Base-by-base conservation (phyloP, 108 stramenopile species). In the Nitzschia inconspicua region DNA sequence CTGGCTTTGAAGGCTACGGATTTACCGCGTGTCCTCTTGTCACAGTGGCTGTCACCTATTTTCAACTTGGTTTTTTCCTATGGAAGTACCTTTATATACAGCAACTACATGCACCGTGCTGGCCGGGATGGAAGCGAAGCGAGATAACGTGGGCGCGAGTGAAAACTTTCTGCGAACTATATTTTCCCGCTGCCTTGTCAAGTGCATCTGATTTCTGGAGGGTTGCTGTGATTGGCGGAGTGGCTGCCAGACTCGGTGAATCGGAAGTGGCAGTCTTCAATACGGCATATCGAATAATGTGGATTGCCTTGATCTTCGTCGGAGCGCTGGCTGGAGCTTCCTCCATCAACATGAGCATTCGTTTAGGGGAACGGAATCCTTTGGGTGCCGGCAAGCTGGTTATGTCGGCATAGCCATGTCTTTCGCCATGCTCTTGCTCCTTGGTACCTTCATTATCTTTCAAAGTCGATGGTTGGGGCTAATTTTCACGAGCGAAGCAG, bases 271-370 rank as follows among this genome's bases (percentile, higher is more conserved):
- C 82, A 3, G 75, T 93, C 20, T 93, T 93, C 72, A 93, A 93
- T 65, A 83, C 92, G 2, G 82, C 84, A 2, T 93, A 93, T 60
- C 77, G 67, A 18, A 84, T 93, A 59, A 78, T 93, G 63, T 93
- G 92, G 92, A 93, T 93, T 49, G 78, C 77, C 1, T 57, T 93
- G 47, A 85, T 79, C 9, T 57, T 89, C 30, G 74, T 88, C 9
- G 75, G 70, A 27, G 77, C 87, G 2, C 44, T 88, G 22, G 57
- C 74, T 1, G 75, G 72, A 32, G 91, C 86, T 25, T 62, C 72
- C 20, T 35, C 75, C 1, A 71, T 82, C 70, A 70, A 82, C 28
- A 70, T 79, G 67, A 70, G 69, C 37, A 9, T 66, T 13, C 67
- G 76, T 30, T 32, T 83, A 25, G 88, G 88, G 20, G 66, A 64